These are phyloP conservation scores for Nicotiana paniculata DNA, from an alignment of 257 asterid species.

Conservation along the genomic window DNA sequence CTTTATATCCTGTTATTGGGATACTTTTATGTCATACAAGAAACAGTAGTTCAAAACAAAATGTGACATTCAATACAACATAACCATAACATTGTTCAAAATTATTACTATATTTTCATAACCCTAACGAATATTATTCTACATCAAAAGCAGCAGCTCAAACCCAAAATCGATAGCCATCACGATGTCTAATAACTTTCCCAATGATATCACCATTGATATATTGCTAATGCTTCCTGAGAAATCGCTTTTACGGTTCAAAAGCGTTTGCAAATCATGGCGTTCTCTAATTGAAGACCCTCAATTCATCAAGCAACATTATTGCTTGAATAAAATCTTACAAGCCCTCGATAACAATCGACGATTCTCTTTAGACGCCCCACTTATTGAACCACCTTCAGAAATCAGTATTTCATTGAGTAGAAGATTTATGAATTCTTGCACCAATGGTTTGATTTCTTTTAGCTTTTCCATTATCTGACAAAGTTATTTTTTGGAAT, in stretches of 20 bases:
- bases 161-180: no score
- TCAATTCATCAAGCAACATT: not conserved
- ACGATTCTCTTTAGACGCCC: not conserved
- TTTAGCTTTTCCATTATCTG: not conserved
- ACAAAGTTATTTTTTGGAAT: not conserved
- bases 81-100: no score
- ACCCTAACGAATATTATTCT: no score
- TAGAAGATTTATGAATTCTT: not conserved
- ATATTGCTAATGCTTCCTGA: not conserved
- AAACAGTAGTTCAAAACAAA: no score
- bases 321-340: not conserved
- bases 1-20: no score
- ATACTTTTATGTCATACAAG: no score
- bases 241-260: not conserved
- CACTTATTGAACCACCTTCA: not conserved
- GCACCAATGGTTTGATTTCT: not conserved
- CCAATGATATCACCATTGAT: not conserved
- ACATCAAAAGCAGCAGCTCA: no score
- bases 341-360: not conserved
- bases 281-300: not conserved
- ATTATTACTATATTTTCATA: no score
- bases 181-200: not conserved
- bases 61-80: no score
- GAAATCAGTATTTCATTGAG: not conserved
- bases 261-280: constrained; percentile 9